Percentiles rank a stretch among this genome's conserved stretches.
phyloP scores from a whole-genome alignment of 371 early-diverging fungal species.

The Apophysomyces trapeziformis region DNA sequence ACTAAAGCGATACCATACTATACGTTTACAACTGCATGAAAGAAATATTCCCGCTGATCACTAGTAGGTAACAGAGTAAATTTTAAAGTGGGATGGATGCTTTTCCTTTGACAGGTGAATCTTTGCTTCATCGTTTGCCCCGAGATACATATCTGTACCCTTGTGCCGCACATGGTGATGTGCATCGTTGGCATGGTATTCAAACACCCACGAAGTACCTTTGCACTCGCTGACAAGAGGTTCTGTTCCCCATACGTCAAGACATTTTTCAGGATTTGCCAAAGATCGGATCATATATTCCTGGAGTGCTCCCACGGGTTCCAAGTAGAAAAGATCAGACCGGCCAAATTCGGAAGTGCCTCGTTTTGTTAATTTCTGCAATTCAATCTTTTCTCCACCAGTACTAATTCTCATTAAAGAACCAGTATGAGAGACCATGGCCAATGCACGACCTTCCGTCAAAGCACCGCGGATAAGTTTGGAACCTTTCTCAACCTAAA shows the following conservation, averaged over 20 bases:
- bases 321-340: conserved; percentile 9
- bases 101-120: conserved; percentile 2
- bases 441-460: conserved; percentile 24
- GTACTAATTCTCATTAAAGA: neutral
- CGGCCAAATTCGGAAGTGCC: neutral
- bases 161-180: conserved; percentile 18
- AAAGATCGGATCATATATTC: conserved; percentile 24
- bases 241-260: conserved; percentile 21
- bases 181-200: conserved; percentile 15
- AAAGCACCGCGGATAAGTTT: conserved; percentile 26
- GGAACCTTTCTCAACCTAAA: conserved; percentile 22
- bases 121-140: conserved; percentile 2
- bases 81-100: neutral
- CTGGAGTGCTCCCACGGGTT: conserved; percentile 12
- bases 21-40: neutral
- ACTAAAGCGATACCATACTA: neutral
- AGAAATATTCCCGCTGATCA: neutral
- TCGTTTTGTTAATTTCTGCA: conserved; percentile 9
- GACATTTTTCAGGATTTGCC: conserved; percentile 15
- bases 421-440: conserved; percentile 11
- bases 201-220: conserved; percentile 25
- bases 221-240: conserved; percentile 22
- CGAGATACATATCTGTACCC: conserved; percentile 18
- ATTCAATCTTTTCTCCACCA: conserved; percentile 4
- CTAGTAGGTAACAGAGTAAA: conserved; percentile 3